Evolutionary conservation across 192 early-diverging fungal genomes (phyloP).

Genomic region (Coemansia sp.): DNA sequence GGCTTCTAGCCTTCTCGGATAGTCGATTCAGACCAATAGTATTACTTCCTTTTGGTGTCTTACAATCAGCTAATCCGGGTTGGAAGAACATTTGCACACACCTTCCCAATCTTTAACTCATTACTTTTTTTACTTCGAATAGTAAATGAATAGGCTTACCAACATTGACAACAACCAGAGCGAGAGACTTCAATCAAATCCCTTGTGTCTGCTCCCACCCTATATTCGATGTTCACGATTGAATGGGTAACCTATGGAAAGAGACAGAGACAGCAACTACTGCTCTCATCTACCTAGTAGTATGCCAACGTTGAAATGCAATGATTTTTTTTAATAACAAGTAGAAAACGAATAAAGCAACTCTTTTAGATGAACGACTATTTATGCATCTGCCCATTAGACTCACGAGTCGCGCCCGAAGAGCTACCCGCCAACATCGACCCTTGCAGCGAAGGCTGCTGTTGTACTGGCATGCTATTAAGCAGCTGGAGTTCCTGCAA

Average conservation of each 20-base stretch:
- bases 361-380: not conserved
- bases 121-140: no score
- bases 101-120: no score
- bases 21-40: no score
- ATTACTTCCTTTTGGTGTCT: no score
- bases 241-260: not conserved
- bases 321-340: not conserved
- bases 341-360: not conserved
- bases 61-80: no score
- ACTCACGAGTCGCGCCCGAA: not conserved
- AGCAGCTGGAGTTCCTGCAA: slow-evolving; percentile 49
- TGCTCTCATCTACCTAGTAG: not conserved
- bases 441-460: slow-evolving; percentile 2
- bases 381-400: slow-evolving; percentile 7
- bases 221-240: not conserved
- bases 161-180: no score
- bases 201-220: not conserved
- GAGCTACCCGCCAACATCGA: slow-evolving; percentile 1
- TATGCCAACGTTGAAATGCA: not conserved
- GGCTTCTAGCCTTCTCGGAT: no score
- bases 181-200: no score
- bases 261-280: no score
- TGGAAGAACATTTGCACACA: no score
- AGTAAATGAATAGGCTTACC: no score
- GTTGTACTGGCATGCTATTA: slow-evolving; percentile 9